Evolutionary conservation across 495 filamentous ascomycete species (phyloP).

Genomic region (Trichoderma parareesei): DNA sequence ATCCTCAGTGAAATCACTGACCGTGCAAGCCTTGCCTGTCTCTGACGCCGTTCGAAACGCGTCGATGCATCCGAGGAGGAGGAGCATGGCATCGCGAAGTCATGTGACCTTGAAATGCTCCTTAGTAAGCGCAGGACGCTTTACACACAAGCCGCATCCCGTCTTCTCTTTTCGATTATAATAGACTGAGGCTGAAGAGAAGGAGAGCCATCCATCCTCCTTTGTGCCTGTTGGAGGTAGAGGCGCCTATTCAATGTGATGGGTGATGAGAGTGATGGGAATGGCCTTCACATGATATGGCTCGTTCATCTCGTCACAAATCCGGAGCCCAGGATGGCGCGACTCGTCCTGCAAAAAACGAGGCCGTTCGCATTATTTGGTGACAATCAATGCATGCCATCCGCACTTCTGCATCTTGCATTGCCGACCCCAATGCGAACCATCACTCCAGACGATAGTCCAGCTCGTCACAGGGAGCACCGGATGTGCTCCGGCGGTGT

Average conservation of each 20-base stretch:
- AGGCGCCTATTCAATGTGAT: background rate
- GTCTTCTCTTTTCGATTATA: background rate
- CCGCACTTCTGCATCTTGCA: background rate
- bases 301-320: background rate
- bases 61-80: background rate
- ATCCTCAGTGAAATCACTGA: background rate
- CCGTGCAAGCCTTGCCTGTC: background rate
- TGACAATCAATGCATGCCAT: no score
- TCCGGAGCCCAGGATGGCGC: background rate
- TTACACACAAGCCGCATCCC: background rate
- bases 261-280: background rate
- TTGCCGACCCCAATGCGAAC: background rate
- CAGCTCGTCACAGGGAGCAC: background rate
- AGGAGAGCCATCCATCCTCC: background rate
- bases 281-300: background rate
- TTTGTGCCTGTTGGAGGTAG: background rate
- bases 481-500: background rate
- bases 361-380: background rate
- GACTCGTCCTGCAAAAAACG: background rate
- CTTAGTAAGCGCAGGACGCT: background rate
- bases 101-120: background rate
- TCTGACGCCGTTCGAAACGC: background rate
- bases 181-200: background rate
- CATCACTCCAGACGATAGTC: background rate
- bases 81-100: conserved; percentile 7